Base-by-base conservation (phyloP, 83 land plant genomes). In the Picea engelmannii region DNA sequence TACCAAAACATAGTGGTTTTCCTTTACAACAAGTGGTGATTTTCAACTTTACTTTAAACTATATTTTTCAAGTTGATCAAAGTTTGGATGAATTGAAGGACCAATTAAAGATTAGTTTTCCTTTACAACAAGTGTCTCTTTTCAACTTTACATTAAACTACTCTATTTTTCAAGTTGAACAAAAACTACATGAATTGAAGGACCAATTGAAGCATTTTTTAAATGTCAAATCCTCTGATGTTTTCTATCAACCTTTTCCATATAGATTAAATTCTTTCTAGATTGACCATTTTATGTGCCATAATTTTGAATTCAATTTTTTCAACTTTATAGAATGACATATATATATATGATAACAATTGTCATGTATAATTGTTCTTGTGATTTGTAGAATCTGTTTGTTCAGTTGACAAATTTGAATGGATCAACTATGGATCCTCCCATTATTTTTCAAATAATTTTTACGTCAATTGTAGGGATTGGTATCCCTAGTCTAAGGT, bases 391-490 rank as follows among this genome's bases (percentile, higher is more conserved):
- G 95, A 89, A 82, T 81, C 75, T 93, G 78, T 90, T 87, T 78
- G 80, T 90, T 23, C 83, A 78, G 24, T 81, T 93, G 87, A 89
- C 90, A 60, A 93, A 93, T 80, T 27, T 66, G 13, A 42, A 85
- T 24, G 95, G 95, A 55, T 90, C 95, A 65, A 93, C 95, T 11
- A 61, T 87, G 40, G 66, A 62, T 65, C 82, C 88, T 27, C 95
- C 95, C n/a, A 82, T 87, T 15, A 85, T 85, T 62, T 89, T 93
- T 27, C 90, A 93, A 83, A 64, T 90, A 5, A 86, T 87, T 59
- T 85, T 93, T 60, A 27, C 90, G 12, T 83, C 84, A 60, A 88
- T 82, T 35, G 83, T 91, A 74, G 90, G 95, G 4, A 79, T 78
- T 38, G 18, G 21, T 27, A 83, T 79, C 66, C 58, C 58, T 52